A percentile compares a stretch with the other conserved stretches of the same genome.
These are phyloP conservation scores for Fusarium sp. DNA, from an alignment of 2,329 filamentous ascomycete species.

Conservation along the genomic window DNA sequence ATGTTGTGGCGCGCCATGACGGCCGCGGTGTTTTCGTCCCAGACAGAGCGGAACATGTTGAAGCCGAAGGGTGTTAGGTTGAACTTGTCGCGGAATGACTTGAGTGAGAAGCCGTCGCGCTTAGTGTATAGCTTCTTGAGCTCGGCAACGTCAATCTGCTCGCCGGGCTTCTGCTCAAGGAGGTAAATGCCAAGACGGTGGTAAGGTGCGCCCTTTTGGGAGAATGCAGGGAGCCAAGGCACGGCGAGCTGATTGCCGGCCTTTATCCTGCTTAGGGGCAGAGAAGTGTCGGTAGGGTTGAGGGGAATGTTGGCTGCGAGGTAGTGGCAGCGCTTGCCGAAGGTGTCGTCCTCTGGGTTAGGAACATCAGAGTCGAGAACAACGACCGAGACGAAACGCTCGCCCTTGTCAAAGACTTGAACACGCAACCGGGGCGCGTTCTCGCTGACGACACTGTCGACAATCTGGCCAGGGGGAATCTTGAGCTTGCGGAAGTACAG, in stretches of 20 bases:
- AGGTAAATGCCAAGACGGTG: slow-evolving; percentile 90
- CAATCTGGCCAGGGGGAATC: slow-evolving; percentile 82
- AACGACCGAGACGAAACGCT: slow-evolving; percentile 86
- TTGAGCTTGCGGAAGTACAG: slow-evolving; percentile 82
- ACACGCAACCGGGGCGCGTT: slow-evolving; percentile 81
- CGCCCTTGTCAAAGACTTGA: slow-evolving; percentile 86
- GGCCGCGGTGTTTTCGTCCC: slow-evolving; percentile 89
- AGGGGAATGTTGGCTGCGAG: slow-evolving; percentile 78
- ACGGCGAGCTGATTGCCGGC: slow-evolving; percentile 76
- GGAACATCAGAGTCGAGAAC: slow-evolving; percentile 95
- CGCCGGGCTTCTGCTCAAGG: slow-evolving; percentile 80
- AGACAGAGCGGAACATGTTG: slow-evolving; percentile 88
- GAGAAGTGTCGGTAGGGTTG: slow-evolving; percentile 66
- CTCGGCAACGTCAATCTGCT: slow-evolving; percentile 69
- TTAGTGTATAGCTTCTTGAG: slow-evolving; percentile 67
- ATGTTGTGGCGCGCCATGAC: slow-evolving; percentile 88
- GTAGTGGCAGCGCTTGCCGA: slow-evolving; percentile 88
- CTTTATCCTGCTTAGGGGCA: slow-evolving; percentile 76
- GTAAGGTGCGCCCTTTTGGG: slow-evolving; percentile 92
- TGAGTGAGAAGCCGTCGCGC: slow-evolving; percentile 81
- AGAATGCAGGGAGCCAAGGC: slow-evolving; percentile 88
- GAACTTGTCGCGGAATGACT: slow-evolving; percentile 80
- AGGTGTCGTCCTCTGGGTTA: slow-evolving; percentile 80
- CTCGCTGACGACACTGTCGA: slow-evolving; percentile 82
- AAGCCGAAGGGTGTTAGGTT: slow-evolving; percentile 82